Base-by-base conservation (phyloP, 768 basidiomycete genomes). In the Boletus tomentosulus region DNA sequence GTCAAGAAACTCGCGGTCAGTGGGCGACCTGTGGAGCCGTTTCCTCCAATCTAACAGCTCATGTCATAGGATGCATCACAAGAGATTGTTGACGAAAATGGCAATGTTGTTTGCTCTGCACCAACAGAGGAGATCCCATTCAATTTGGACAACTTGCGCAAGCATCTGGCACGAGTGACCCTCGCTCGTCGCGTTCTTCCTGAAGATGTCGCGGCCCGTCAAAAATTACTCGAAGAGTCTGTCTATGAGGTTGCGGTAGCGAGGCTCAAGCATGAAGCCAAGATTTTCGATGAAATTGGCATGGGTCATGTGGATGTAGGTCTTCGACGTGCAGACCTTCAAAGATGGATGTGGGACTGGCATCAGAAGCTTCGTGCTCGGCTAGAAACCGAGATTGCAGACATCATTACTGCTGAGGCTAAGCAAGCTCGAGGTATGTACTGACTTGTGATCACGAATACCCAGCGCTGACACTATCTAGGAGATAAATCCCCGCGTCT, bases 301-400 rank as follows among this genome's bases (percentile, higher is more conserved):
- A 59, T 90, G 24, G 77, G 68, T 27, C 74, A 72, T 53, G 69
- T 73, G 30, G 75, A 72, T 54, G 71, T 70, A 19, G 70, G 72
- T 9, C 70, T 83, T 49, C 74, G 73, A 42, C 70, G 74, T 28
- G 71, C 73, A 15, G 78, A 82, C 57, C 72, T 95, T 25, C 83
- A 85, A 58, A 68, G 71, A 38, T 88, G 87, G 87, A 91, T 96
- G 89, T 92, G 87, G 86, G 73, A 81, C 7, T 96, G 92, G 92
- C 87, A 92, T 62, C 62, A 70, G 16, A 77, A 78, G 57, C 76
- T 94, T n/a, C 68, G 75, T 28, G 65, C 46, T 4, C 74, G 81
- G 6, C 67, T 88, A 6, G 73, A 75, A 49, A 62, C 68, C 1
- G 85, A 86, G 58, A 78, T 87, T 22, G 63, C 68, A 12, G 71